These are phyloP conservation scores for Aspergillus biplanus DNA, from an alignment of 495 filamentous ascomycete species.

Conservation along the genomic window DNA sequence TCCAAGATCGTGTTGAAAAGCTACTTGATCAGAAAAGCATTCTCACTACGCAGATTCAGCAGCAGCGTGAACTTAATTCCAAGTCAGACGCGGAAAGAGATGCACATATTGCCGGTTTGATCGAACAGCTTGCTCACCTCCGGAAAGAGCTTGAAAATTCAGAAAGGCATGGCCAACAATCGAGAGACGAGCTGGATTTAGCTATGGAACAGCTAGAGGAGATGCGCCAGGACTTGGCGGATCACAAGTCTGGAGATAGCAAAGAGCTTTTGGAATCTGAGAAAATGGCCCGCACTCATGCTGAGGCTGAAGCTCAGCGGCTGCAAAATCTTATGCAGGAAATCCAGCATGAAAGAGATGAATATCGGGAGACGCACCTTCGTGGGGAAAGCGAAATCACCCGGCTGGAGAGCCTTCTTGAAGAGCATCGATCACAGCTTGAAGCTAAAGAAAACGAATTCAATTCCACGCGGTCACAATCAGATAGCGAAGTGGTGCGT, in stretches of 20 bases:
- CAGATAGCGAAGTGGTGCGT: constrained; percentile 28
- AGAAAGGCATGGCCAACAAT: constrained; percentile 40
- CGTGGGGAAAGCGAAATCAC: constrained; percentile 28
- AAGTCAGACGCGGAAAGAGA: constrained; percentile 63
- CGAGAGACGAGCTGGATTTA: constrained; percentile 47
- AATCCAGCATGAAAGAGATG: constrained; percentile 34
- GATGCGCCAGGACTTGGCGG: constrained; percentile 39
- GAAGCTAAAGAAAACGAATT: constrained; percentile 13
- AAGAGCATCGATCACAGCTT: constrained; percentile 18
- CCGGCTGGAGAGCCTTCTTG: constrained; percentile 23
- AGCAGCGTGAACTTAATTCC: constrained; percentile 85
- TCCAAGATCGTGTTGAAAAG: constrained; percentile 60
- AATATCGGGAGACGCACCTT: constrained; percentile 49
- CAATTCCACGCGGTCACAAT: constrained; percentile 19
- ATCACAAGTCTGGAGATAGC: constrained; percentile 33
- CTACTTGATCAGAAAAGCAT: constrained; percentile 84
- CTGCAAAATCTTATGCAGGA: constrained; percentile 34
- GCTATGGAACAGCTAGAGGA: constrained; percentile 52
- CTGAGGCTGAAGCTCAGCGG: constrained; percentile 56
- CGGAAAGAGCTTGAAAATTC: constrained; percentile 46
- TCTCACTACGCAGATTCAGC: constrained; percentile 84
- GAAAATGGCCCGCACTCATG: constrained; percentile 58
- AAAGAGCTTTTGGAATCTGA: constrained; percentile 45
- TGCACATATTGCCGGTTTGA: constrained; percentile 53
- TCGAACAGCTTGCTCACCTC: constrained; percentile 50